Evolutionary conservation across 176 grass and related monocot species (phyloP).

Genomic region (Avena insularis): DNA sequence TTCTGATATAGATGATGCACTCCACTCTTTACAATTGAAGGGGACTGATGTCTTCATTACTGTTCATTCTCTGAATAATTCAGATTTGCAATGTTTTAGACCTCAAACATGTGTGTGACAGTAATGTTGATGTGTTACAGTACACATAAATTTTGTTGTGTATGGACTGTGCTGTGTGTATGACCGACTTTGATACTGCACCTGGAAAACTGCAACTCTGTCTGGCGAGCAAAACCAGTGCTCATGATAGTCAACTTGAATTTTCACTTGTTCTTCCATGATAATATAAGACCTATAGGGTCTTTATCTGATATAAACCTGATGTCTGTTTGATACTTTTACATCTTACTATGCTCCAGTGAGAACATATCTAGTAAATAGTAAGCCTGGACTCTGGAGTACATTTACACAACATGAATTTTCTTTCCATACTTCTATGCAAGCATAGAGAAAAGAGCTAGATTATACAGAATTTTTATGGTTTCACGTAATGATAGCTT

Average conservation of each 20-base stretch:
- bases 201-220: neutral
- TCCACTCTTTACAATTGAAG: neutral
- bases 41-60: neutral
- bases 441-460: neutral
- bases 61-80: neutral
- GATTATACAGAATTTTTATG: constrained; percentile 17
- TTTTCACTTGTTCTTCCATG: neutral
- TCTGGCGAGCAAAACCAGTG: neutral
- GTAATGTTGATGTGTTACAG: neutral
- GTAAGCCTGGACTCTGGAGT: neutral
- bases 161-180: no score
- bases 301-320: neutral
- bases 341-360: constrained; percentile 2
- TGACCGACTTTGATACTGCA: neutral
- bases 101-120: constrained; percentile 1
- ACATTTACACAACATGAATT: neutral
- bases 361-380: constrained; percentile 16
- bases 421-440: constrained; percentile 3
- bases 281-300: neutral
- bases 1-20: neutral
- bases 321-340: neutral
- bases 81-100: neutral
- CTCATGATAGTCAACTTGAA: neutral
- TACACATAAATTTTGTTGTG: neutral
- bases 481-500: constrained; percentile 54